A percentile compares a stretch with the other conserved stretches of the same genome.
Evolutionary conservation across 2,329 filamentous ascomycete species (phyloP).

Genomic region (Claviceps quebecensis): DNA sequence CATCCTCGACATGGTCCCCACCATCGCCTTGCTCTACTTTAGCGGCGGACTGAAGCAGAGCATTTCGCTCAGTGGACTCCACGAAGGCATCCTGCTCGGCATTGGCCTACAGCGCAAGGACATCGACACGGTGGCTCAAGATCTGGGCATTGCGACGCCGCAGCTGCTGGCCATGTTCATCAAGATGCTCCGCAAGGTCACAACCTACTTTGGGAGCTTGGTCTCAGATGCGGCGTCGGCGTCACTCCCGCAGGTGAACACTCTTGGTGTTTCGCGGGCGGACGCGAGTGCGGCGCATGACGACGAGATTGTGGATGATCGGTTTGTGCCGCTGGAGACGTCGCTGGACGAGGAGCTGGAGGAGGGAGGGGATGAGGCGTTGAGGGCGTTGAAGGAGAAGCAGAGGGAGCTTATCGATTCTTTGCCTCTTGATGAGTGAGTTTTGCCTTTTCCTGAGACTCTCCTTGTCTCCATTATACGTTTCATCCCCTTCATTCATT

Average conservation of each 20-base stretch:
- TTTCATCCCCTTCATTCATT: neutral
- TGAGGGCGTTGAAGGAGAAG: conserved; percentile 58
- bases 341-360: conserved; percentile 70
- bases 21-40: conserved; percentile 74
- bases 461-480: neutral
- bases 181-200: conserved; percentile 84
- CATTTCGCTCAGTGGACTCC: conserved; percentile 65
- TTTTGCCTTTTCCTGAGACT: neutral
- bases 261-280: conserved; percentile 42
- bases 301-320: conserved; percentile 50
- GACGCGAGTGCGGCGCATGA: conserved; percentile 53
- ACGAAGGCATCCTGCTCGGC: conserved; percentile 77
- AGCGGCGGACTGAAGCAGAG: conserved; percentile 53
- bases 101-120: conserved; percentile 85
- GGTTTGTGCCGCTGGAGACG: conserved; percentile 56
- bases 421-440: conserved; percentile 62
- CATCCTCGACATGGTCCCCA: conserved; percentile 81
- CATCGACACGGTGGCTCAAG: conserved; percentile 64
- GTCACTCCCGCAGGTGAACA: conserved; percentile 44
- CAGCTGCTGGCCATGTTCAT: conserved; percentile 95
- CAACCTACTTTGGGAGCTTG: conserved; percentile 59
- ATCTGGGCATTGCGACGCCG: conserved; percentile 57
- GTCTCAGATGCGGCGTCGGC: conserved; percentile 61
- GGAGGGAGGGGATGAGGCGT: conserved; percentile 65
- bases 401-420: conserved; percentile 83